Evolutionary conservation across 1,139 yeast species (phyloP), one percentile per base, ranked within the genome.

Genomic region (Sugiyamaella xylanicola): DNA sequence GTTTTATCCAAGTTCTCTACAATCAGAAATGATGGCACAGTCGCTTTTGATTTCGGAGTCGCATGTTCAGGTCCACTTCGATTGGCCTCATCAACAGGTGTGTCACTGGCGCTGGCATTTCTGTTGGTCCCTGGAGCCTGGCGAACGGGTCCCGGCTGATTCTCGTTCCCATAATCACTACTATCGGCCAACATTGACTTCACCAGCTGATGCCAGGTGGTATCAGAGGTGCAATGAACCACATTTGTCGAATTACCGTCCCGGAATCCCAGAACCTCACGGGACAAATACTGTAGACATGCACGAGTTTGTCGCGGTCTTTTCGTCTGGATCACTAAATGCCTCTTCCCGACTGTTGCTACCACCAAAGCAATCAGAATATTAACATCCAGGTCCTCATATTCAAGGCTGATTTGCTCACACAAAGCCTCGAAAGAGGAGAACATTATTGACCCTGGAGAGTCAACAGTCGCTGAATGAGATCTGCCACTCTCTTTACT

Each of bases 1-100:
- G 73, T 58, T 25, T 46, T 60, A 37, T 71, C 68, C 8, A 71
- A 54, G 11, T 67, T 65, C 37, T 52, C 55, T 36, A 68, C 51
- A 15, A 69, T 57, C 51, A 64, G 59, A 3, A 64, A 54, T 9
- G 53, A 47, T 4, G 62, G 59, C 35, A 56, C 44, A 1, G 15
- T 32, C 15, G 13, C 15, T 8, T 32, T 8, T n/a, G 37, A n/a
- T n/a, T n/a, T n/a, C n/a, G n/a, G n/a, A n/a, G n/a, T n/a, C n/a
- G n/a, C n/a, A n/a, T n/a, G n/a, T n/a, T n/a, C n/a, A n/a, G n/a
- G n/a, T n/a, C n/a, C n/a, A n/a, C n/a, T n/a, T n/a, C n/a, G n/a
- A n/a, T n/a, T n/a, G n/a, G n/a, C n/a, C n/a, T n/a, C n/a, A n/a
- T n/a, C n/a, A n/a, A n/a, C n/a, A n/a, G n/a, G n/a, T n/a, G n/a